Conservation (phyloP, 345 rosid genomes). For the Alliaria petiolata region DNA sequence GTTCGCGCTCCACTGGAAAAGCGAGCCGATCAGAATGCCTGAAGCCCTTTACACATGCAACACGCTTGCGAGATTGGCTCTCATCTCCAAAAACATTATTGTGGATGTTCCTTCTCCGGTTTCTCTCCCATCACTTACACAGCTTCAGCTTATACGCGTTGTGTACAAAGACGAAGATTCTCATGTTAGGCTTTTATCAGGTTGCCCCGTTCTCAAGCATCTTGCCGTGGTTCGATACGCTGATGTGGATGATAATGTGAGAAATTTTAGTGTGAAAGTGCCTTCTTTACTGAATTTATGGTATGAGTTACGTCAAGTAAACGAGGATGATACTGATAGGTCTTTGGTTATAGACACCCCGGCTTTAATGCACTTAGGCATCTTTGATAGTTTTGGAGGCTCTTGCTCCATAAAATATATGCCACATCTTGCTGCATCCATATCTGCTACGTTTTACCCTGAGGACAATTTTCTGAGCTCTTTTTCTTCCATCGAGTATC, state of each 20-base stretch:
- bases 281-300: not conserved
- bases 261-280: not conserved
- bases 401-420: not conserved
- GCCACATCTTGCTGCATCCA: not conserved
- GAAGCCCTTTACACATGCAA: not conserved
- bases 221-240: not conserved
- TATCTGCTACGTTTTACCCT: too few species aligned
- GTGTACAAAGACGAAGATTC: not conserved
- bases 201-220: not conserved
- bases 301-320: too few species aligned
- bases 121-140: not conserved
- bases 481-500: not conserved
- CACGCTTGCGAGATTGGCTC: not conserved
- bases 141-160: not conserved
- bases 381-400: too few species aligned
- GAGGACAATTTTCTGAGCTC: not conserved
- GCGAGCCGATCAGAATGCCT: not conserved
- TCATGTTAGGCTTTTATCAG: conserved; percentile 1
- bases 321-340: not conserved
- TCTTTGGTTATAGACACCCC: not conserved
- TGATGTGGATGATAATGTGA: not conserved
- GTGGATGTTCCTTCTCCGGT: not conserved
- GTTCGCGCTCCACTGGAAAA: not conserved
- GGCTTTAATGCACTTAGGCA: not conserved
- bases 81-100: not conserved